A percentile compares a stretch with the other conserved stretches of the same genome.
Evolutionary conservation across 1,284 basidiomycete genomes (phyloP).

Genomic region (Farysia itapuensis): DNA sequence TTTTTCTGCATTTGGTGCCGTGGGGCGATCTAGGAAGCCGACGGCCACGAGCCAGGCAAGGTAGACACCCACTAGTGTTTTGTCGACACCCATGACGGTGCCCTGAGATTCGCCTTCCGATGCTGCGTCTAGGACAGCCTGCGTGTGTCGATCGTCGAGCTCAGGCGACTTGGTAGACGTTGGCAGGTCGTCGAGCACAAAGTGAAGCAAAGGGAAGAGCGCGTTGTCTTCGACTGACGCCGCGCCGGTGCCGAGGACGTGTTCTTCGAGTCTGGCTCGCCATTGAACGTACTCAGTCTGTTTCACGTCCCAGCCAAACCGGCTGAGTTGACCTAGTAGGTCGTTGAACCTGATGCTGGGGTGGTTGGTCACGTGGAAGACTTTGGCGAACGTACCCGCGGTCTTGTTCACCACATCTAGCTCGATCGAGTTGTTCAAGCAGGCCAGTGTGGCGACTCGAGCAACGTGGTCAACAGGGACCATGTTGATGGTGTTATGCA

Average conservation of each 20-base stretch:
- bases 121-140: slow-evolving; percentile 67
- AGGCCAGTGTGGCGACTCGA: slow-evolving; percentile 67
- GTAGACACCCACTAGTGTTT: slow-evolving; percentile 79
- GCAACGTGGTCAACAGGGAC: slow-evolving; percentile 97
- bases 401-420: slow-evolving; percentile 64
- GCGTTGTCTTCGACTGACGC: slow-evolving; percentile 79
- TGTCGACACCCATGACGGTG: slow-evolving; percentile 72
- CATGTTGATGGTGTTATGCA: slow-evolving; percentile 98
- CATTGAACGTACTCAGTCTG: slow-evolving; percentile 88
- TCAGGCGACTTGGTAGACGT: slow-evolving; percentile 93
- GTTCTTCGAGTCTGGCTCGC: slow-evolving; percentile 88
- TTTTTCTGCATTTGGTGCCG: slow-evolving; percentile 14
- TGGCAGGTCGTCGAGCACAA: slow-evolving; percentile 94
- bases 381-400: slow-evolving; percentile 65
- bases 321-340: slow-evolving; percentile 74
- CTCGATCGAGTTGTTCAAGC: slow-evolving; percentile 30
- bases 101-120: slow-evolving; percentile 60
- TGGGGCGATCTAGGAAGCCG: slow-evolving; percentile 68
- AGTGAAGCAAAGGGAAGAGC: slow-evolving; percentile 93
- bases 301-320: slow-evolving; percentile 78
- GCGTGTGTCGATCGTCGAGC: slow-evolving; percentile 83
- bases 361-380: slow-evolving; percentile 83
- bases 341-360: slow-evolving; percentile 89
- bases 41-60: slow-evolving; percentile 90
- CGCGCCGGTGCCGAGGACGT: slow-evolving; percentile 69